Conservation (phyloP, 2,329 filamentous ascomycete species). For the Ascochyta clinopodiicola region DNA sequence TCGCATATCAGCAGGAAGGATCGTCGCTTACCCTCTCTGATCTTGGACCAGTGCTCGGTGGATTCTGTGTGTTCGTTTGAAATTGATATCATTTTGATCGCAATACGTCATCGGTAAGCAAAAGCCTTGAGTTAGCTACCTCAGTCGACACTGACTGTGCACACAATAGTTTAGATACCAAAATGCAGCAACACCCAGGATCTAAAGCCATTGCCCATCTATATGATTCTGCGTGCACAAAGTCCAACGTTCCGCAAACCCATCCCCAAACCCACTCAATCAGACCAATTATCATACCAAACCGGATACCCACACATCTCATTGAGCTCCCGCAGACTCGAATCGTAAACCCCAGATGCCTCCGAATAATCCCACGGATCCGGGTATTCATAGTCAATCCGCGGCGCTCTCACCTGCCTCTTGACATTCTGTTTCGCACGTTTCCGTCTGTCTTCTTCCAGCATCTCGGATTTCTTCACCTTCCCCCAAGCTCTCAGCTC, state of each 20-base stretch:
- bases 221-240: no score
- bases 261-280: background rate
- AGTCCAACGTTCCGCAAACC: no score
- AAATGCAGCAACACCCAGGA: no score
- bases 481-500: slow-evolving; percentile 1
- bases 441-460: background rate
- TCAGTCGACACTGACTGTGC: no score
- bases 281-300: slow-evolving; percentile 11
- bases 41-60: no score
- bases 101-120: no score
- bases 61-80: no score
- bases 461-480: background rate
- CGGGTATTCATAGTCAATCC: background rate
- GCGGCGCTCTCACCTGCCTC: background rate
- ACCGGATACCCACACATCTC: slow-evolving; percentile 3
- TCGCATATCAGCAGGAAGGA: background rate
- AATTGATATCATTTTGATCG: no score
- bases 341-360: background rate
- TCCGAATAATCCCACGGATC: background rate
- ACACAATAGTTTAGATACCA: no score
- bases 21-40: no score
- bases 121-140: no score
- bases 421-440: background rate
- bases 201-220: no score
- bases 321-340: slow-evolving; percentile 1